phyloP scores from a whole-genome alignment of 306 rosid genomes.

The Chamaecrista fasciculata region DNA sequence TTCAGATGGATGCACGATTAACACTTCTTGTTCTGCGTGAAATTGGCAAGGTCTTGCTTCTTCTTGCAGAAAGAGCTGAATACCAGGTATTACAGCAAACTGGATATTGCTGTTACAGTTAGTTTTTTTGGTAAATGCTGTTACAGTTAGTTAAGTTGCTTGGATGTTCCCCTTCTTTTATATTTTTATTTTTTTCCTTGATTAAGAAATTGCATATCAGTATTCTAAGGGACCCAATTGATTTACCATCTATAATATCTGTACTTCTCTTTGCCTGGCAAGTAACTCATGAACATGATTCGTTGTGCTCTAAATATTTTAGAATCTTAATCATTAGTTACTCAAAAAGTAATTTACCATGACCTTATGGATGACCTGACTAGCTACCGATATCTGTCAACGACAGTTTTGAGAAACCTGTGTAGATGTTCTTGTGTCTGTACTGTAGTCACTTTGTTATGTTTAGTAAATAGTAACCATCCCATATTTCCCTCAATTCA shows the following conservation, averaged over 20 bases:
- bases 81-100: slow-evolving; percentile 58
- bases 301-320: background rate
- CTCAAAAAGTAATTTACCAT: slow-evolving; percentile 9
- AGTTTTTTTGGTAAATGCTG: too few species aligned
- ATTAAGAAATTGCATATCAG: background rate
- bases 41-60: slow-evolving; percentile 89
- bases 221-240: background rate
- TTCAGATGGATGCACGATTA: slow-evolving; percentile 86
- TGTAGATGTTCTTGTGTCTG: background rate
- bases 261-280: background rate
- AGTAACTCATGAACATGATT: background rate
- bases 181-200: background rate
- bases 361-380: slow-evolving; percentile 6
- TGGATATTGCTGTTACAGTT: background rate
- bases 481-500: background rate
- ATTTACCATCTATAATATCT: background rate
- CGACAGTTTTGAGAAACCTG: background rate
- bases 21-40: slow-evolving; percentile 97
- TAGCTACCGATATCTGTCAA: background rate
- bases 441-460: slow-evolving; percentile 4
- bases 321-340: slow-evolving; percentile 6
- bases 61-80: slow-evolving; percentile 84
- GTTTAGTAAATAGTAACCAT: background rate
- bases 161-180: too few species aligned
- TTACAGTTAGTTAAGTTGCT: background rate